These are phyloP conservation scores for Auricularia sp. DNA, from an alignment of 768 basidiomycete species.

Conservation along the genomic window DNA sequence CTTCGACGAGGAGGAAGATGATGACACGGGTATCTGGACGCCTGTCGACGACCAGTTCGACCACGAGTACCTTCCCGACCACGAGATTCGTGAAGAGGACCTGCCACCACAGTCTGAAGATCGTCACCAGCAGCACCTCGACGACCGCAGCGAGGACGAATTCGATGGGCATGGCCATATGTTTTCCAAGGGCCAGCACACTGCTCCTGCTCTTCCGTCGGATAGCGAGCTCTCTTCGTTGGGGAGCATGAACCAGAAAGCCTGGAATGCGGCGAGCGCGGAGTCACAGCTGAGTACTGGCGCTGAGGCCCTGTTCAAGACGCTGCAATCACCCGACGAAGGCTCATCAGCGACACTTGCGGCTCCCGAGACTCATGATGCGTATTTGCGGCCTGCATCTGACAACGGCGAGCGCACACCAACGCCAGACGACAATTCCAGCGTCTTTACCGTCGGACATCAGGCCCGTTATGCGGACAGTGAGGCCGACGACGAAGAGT, in stretches of 20 bases:
- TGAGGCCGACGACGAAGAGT: neutral
- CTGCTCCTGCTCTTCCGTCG: conserved; percentile 1
- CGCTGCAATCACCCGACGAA: conserved; percentile 2
- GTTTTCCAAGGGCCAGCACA: neutral
- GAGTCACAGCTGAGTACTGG: conserved; percentile 29
- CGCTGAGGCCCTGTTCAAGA: conserved; percentile 39
- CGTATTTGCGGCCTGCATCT: neutral
- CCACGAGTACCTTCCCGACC: neutral
- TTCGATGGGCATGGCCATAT: neutral
- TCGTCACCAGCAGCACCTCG: neutral
- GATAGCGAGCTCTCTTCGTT: conserved; percentile 43
- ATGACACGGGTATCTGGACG: neutral
- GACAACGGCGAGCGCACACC: neutral
- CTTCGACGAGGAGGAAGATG: neutral
- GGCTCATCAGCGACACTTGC: neutral
- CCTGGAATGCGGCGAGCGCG: conserved; percentile 19
- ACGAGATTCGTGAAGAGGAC: neutral
- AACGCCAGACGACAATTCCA: neutral
- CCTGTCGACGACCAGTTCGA: neutral
- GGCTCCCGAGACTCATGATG: neutral
- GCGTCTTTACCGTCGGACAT: neutral
- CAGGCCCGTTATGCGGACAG: neutral
- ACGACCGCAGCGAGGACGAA: neutral
- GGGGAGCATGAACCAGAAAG: conserved; percentile 31
- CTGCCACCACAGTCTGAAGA: neutral